Base-by-base conservation (phyloP, 139 green algal species). In the Chlamydomonas asymmetrica region DNA sequence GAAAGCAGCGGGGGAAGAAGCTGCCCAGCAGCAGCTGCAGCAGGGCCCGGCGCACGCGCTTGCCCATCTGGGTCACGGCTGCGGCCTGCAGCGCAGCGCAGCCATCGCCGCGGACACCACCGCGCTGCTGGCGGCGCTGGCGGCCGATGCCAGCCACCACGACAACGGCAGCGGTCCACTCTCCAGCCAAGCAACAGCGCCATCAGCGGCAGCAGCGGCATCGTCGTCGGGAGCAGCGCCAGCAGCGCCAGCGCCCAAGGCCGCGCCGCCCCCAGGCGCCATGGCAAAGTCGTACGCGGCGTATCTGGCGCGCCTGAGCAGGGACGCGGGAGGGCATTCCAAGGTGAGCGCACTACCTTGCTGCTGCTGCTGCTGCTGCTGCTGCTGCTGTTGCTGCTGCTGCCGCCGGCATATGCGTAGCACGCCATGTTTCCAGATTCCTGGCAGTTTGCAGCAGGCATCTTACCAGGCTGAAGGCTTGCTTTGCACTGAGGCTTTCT, bases 211-310 rank as follows among this genome's bases (percentile, higher is more conserved):
- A 63, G 48, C 34, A 6, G 65, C 48, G 20, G 65, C 16, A 38
- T 43, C 65, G 29, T 43, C 31, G 20, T 20, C 65, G 2, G 65
- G 5, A 48, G 43, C 43, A 32, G 45, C 41, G 45, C 45, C 41
- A 4, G 41, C 29, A 22, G 65, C 41, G 29, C 41, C 64, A 37
- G 61, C 9, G 10, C 20, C 35, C 7, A 3, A 2, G 37, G 62
- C 25, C 25, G 62, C 38, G n/a, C 52, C 25, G n/a, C n/a, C n/a
- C n/a, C n/a, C n/a, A 43, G 71, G 71, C 0, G 50, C 71, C 27
- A 77, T 77, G 71, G 59, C 71, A 3, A 41, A 59, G 6, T 70
- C 59, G 23, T 77, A 77, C 40, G 71, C 32, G 23, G 41, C 61
- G 34, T 6, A 66, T 41, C 71, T 77, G 43, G 37, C n/a, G 35